Base-by-base conservation (phyloP, 208 protist species). In the Trypanosoma grayi region DNA sequence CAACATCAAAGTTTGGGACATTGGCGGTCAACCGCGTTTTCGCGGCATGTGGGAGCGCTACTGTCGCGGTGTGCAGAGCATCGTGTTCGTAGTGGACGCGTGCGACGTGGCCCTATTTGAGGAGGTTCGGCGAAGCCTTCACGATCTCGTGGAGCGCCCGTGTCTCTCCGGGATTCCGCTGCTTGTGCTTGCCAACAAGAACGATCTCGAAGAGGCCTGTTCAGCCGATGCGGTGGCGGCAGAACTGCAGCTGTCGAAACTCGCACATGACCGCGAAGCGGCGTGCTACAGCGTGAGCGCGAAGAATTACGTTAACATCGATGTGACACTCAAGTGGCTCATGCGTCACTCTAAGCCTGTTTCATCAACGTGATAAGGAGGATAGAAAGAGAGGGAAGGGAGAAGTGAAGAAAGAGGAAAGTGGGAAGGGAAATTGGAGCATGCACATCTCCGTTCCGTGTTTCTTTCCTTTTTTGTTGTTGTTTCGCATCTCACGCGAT, bases 1-100 rank as follows among this genome's bases (percentile, higher is more conserved):
- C 31, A 86, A 80, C 4, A 97, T 97, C 33, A 97, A 97, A 60
- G 67, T 96, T 6, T 98, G 94, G 94, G 94, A 97, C 61, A 91
- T 98, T 44, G 94, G 94, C 14, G 94, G 94, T 34, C 92, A 97
- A 66, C 84, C 87, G 11, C 74, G 89, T 18, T 97, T 97, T 55
- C 66, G 93, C 20, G 54, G 57, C 28, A 97, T 97, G 90, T 97
- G 93, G 92, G 90, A 97, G 53, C 67, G 93, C 31, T 98, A 98
- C 65, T 97, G 93, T 69, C 65, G 93, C 16, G 88, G 89, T 47
- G 92, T 97, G 4, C 83, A 95, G 53, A 83, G 81, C 10, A 97
- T 97, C 41, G 84, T 97, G 65, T 96, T 81, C 55, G 92, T 97
- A 16, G 81, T 98, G 4, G 94, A 98, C 60, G 45, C 92, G 8